Percentiles rank a stretch among this genome's conserved stretches.
Conservation (phyloP, 2,329 filamentous ascomycete species). For the Claviceps maximensis region DNA sequence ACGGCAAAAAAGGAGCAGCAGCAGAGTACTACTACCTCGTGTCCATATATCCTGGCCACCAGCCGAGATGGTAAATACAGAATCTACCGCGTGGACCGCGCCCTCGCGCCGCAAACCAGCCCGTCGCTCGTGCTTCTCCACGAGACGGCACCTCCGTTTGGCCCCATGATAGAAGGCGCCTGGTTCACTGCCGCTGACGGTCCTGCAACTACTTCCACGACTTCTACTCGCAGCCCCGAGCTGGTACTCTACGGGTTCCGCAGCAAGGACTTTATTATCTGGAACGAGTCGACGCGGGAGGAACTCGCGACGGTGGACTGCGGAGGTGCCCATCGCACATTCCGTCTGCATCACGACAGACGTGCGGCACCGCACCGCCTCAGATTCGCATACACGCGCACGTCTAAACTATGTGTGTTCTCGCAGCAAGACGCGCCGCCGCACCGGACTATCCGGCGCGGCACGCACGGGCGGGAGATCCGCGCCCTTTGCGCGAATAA, state of each 20-base stretch:
- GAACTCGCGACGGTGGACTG: slow-evolving; percentile 65
- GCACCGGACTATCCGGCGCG: slow-evolving; percentile 44
- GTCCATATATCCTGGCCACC: slow-evolving; percentile 49
- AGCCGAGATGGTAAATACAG: slow-evolving; percentile 66
- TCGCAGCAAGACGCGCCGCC: slow-evolving; percentile 23
- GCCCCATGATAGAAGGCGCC: slow-evolving; percentile 62
- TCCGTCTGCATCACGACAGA: slow-evolving; percentile 30
- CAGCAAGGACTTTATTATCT: slow-evolving; percentile 65
- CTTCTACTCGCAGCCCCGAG: slow-evolving; percentile 22
- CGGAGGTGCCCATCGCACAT: slow-evolving; percentile 72
- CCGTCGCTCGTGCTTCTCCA: slow-evolving; percentile 41
- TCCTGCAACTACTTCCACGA: not conserved
- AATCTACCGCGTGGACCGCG: slow-evolving; percentile 36
- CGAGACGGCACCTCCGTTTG: slow-evolving; percentile 55
- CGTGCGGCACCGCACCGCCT: slow-evolving; percentile 20
- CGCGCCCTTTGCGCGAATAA: slow-evolving; percentile 33
- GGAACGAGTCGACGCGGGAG: slow-evolving; percentile 59
- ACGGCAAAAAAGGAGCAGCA: slow-evolving; percentile 8
- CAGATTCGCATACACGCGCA: slow-evolving; percentile 63
- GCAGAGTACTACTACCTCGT: slow-evolving; percentile 5
- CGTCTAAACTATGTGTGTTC: slow-evolving; percentile 38
- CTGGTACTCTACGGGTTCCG: slow-evolving; percentile 72
- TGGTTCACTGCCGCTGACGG: slow-evolving; percentile 33
- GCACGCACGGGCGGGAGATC: slow-evolving; percentile 80
- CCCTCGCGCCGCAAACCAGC: slow-evolving; percentile 8